Percentiles rank a stretch among this genome's conserved stretches.
phyloP scores from a whole-genome alignment of 1,139 yeast species.

The Wickerhamomyces sp. region DNA sequence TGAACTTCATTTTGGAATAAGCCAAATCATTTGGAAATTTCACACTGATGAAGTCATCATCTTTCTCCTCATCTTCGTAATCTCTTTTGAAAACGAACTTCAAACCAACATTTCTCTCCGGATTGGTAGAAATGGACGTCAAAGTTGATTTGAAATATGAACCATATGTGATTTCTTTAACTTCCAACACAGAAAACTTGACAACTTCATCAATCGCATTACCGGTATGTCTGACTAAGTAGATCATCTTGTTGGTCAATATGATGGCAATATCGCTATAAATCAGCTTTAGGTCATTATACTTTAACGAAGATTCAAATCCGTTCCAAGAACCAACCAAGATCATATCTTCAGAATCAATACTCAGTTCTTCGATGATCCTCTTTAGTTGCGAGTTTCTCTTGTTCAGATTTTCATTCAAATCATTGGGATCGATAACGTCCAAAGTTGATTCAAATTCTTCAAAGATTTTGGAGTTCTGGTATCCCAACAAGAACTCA shows the following conservation, averaged over 20 bases:
- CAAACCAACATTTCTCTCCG: conserved; percentile 28
- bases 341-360: conserved; percentile 55
- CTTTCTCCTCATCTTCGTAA: background rate
- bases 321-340: conserved; percentile 22
- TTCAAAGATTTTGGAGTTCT: conserved; percentile 28
- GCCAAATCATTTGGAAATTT: conserved; percentile 25
- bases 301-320: conserved; percentile 16
- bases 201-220: conserved; percentile 19
- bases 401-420: conserved; percentile 21
- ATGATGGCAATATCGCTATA: conserved; percentile 13
- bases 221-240: conserved; percentile 24
- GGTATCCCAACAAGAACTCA: conserved; percentile 33
- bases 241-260: conserved; percentile 19
- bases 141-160: conserved; percentile 24
- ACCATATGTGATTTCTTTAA: conserved; percentile 25
- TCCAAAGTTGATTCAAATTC: conserved; percentile 32
- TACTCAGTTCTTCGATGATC: conserved; percentile 71
- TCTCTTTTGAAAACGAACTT: conserved; percentile 20
- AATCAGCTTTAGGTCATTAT: conserved; percentile 15
- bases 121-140: conserved; percentile 24
- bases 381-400: conserved; percentile 47
- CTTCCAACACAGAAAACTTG: conserved; percentile 16
- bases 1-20: conserved; percentile 21
- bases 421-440: conserved; percentile 28
- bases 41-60: conserved; percentile 15